Evolutionary conservation across 306 rosid genomes (phyloP).

Genomic region (Castanea sativa): DNA sequence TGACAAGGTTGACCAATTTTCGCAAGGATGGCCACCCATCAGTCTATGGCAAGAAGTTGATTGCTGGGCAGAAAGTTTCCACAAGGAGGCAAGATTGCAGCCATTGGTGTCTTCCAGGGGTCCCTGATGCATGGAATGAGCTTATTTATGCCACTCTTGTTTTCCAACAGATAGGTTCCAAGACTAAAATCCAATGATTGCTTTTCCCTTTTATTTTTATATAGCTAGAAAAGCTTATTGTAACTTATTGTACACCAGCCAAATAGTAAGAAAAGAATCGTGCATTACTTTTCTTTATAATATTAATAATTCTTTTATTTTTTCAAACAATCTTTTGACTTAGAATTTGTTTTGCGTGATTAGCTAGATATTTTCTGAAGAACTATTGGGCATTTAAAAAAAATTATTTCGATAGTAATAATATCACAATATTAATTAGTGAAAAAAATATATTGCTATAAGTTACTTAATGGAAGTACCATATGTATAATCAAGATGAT

Average conservation of each 20-base stretch:
- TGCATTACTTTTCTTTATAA: background rate
- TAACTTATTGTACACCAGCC: background rate
- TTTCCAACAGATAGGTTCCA: conserved; percentile 43
- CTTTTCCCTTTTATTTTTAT: background rate
- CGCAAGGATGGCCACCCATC: conserved; percentile 98
- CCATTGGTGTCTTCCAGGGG: conserved; percentile 98
- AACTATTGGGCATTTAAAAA: no score
- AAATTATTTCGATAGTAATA: no score
- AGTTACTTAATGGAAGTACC: background rate
- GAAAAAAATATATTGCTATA: background rate
- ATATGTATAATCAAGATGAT: background rate
- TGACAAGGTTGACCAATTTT: conserved; percentile 86
- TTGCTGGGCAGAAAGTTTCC: conserved; percentile 49
- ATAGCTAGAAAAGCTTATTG: background rate
- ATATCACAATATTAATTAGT: no score
- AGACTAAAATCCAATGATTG: background rate
- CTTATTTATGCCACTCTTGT: conserved; percentile 70
- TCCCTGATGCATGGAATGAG: conserved; percentile 94
- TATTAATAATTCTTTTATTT: background rate
- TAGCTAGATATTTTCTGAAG: background rate
- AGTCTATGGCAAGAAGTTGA: conserved; percentile 43
- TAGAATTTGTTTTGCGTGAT: background rate
- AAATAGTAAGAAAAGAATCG: background rate
- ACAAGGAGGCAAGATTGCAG: conserved; percentile 78
- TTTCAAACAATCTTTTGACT: background rate